Percentiles rank a stretch among this genome's conserved stretches.
These are phyloP conservation scores for Kalaharituber pfeilii DNA, from an alignment of 2,329 filamentous ascomycete genomes.

Conservation along the genomic window DNA sequence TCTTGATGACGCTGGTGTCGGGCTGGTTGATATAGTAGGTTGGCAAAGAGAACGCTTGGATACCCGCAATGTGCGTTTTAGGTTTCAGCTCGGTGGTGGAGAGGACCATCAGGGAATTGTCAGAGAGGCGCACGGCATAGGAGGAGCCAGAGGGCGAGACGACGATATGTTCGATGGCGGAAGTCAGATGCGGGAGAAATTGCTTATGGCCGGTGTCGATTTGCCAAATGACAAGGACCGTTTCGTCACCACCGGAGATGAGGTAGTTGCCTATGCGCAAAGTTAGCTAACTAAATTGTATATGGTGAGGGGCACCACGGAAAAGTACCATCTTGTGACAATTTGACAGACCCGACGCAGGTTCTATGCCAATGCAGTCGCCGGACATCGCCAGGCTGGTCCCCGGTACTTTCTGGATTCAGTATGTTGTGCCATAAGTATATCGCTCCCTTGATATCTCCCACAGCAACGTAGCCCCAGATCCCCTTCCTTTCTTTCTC, in stretches of 20 bases:
- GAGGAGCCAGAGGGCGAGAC: conserved; percentile 63
- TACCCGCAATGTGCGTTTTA: conserved; percentile 63
- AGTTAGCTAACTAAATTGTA: conserved; percentile 24
- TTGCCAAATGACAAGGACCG: conserved; percentile 82
- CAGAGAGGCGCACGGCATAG: conserved; percentile 70
- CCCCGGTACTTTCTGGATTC: conserved; percentile 5
- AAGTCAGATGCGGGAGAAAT: conserved; percentile 76
- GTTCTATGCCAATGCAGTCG: conserved; percentile 84
- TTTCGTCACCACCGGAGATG: conserved; percentile 81
- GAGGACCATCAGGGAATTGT: conserved; percentile 80
- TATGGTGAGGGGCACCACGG: not conserved
- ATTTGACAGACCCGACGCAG: conserved; percentile 68
- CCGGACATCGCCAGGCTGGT: conserved; percentile 37
- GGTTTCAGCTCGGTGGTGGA: conserved; percentile 81
- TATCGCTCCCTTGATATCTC: conserved; percentile 58
- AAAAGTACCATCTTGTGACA: conserved; percentile 68
- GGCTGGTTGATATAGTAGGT: conserved; percentile 15
- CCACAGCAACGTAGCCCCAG: conserved; percentile 51
- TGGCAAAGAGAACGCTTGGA: conserved; percentile 47
- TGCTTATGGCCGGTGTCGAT: conserved; percentile 69
- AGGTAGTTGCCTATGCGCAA: conserved; percentile 59
- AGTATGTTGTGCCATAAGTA: conserved; percentile 66
- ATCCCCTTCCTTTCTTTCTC: conserved; percentile 6
- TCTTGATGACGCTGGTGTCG: conserved; percentile 32
- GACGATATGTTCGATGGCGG: conserved; percentile 66